phyloP scores from a whole-genome alignment of 805 yeast species.

The Kodamaea restingae region DNA sequence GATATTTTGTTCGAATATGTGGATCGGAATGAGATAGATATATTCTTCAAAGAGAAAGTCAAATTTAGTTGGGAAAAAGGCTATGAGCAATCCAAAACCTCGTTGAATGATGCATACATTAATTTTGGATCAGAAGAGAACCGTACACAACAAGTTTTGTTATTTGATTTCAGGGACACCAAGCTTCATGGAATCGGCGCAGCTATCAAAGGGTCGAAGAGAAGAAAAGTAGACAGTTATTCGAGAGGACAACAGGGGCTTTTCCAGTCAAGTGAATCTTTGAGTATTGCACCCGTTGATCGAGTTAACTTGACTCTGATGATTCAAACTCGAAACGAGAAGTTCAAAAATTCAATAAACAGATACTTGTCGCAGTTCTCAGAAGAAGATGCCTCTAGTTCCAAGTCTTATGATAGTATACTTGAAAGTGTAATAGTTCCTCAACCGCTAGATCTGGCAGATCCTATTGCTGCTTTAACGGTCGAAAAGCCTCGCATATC shows the following conservation, averaged over 20 bases:
- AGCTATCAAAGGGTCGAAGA: conserved; percentile 17
- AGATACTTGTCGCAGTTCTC: conserved; percentile 19
- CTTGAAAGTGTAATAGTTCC: conserved; percentile 45
- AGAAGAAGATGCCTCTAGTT: conserved; percentile 22
- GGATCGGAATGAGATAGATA: conserved; percentile 64
- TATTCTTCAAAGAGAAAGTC: conserved; percentile 43
- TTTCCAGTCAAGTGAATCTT: conserved; percentile 34
- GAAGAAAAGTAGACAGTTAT: conserved; percentile 10
- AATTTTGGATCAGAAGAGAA: conserved; percentile 49
- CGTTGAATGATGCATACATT: conserved; percentile 50
- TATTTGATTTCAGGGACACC: conserved; percentile 78
- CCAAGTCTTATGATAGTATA: conserved; percentile 40
- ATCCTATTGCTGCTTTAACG: conserved; percentile 61
- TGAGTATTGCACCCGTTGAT: conserved; percentile 48
- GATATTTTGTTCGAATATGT: conserved; percentile 64
- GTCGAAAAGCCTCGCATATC: conserved; percentile 17
- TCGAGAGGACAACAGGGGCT: conserved; percentile 12
- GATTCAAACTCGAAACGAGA: conserved; percentile 53
- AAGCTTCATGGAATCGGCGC: conserved; percentile 46
- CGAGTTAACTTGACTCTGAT: conserved; percentile 56
- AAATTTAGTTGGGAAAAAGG: conserved; percentile 34
- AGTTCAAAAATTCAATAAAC: conserved; percentile 35
- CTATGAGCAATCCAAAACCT: conserved; percentile 27
- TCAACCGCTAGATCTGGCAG: conserved; percentile 43
- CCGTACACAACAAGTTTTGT: conserved; percentile 52